A percentile compares a stretch with the other conserved stretches of the same genome.
These are phyloP conservation scores for Cytospora leucostoma DNA, from an alignment of 2,329 filamentous ascomycete species.

Conservation along the genomic window DNA sequence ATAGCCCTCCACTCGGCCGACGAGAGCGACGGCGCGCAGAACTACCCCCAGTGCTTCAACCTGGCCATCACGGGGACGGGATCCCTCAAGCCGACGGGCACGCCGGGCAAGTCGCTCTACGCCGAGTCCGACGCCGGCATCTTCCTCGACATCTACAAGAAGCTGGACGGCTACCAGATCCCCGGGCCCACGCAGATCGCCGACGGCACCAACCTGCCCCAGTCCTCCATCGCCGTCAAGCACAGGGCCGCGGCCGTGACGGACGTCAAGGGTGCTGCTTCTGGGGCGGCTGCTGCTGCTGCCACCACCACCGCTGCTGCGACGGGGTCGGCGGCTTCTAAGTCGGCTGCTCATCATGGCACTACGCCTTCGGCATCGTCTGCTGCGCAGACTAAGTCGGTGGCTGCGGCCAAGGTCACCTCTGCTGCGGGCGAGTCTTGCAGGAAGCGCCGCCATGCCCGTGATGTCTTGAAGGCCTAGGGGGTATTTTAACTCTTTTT, in stretches of 20 bases:
- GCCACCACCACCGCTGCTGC: not conserved
- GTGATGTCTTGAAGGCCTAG: constrained; percentile 3
- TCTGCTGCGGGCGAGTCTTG: constrained; percentile 15
- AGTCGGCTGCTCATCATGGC: not conserved
- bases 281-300: too few relatives aligned
- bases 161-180: constrained; percentile 18
- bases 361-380: not conserved
- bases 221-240: constrained; percentile 22
- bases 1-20: constrained; percentile 51
- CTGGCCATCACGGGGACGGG: constrained; percentile 55
- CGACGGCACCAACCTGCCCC: constrained; percentile 24
- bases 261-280: not conserved
- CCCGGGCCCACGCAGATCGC: constrained; percentile 24
- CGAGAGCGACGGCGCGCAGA: constrained; percentile 47
- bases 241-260: constrained; percentile 15
- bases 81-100: constrained; percentile 22
- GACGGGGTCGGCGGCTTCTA: constrained; percentile 6
- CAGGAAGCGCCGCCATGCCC: constrained; percentile 21
- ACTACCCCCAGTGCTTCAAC: constrained; percentile 60
- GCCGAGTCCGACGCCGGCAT: constrained; percentile 21
- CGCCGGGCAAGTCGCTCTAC: constrained; percentile 22
- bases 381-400: constrained; percentile 5
- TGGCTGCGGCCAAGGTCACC: constrained; percentile 2
- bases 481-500: too few relatives aligned
- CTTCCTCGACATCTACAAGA: constrained; percentile 25